phyloP scores from a whole-genome alignment of 2,329 filamentous ascomycete genomes.

The Phialophora expanda region DNA sequence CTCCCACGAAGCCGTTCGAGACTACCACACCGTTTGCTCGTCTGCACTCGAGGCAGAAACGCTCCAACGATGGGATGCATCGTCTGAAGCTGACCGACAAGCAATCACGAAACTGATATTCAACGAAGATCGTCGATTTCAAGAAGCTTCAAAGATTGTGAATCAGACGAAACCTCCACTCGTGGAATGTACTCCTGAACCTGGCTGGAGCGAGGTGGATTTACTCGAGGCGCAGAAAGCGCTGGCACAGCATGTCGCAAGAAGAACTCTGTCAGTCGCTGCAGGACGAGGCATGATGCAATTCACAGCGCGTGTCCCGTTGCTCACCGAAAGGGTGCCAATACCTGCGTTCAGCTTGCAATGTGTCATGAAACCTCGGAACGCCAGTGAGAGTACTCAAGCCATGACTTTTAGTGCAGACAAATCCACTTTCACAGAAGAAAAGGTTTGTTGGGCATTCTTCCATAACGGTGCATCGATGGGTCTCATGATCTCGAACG shows the following conservation, averaged over 20 bases:
- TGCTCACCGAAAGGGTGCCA: slow-evolving; percentile 89
- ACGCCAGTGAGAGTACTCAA: slow-evolving; percentile 64
- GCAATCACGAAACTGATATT: slow-evolving; percentile 85
- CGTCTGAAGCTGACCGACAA: slow-evolving; percentile 81
- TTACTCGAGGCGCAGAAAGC: slow-evolving; percentile 92
- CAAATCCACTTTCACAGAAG: slow-evolving; percentile 83
- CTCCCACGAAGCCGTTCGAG: slow-evolving; percentile 68
- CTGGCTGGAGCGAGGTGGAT: slow-evolving; percentile 81
- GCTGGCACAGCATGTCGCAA: slow-evolving; percentile 82
- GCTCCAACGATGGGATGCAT: slow-evolving; percentile 71
- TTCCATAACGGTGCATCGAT: slow-evolving; percentile 97
- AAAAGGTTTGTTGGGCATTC: slow-evolving; percentile 98
- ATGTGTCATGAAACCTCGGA: slow-evolving; percentile 88
- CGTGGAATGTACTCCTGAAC: slow-evolving; percentile 75
- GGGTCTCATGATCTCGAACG: slow-evolving; percentile 84
- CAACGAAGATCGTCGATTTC: slow-evolving; percentile 84
- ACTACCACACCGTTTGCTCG: slow-evolving; percentile 76
- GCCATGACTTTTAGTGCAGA: slow-evolving; percentile 75
- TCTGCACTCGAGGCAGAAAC: slow-evolving; percentile 55
- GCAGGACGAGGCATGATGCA: slow-evolving; percentile 85
- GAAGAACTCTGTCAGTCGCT: slow-evolving; percentile 85
- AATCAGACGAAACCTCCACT: slow-evolving; percentile 81
- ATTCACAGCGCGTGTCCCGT: slow-evolving; percentile 82
- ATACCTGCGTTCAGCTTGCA: slow-evolving; percentile 90
- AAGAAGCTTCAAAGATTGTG: slow-evolving; percentile 83